A percentile compares a stretch with the other conserved stretches of the same genome.
phyloP scores from a whole-genome alignment of 177 flowering plant genomes.

The Vitis hybrid region DNA sequence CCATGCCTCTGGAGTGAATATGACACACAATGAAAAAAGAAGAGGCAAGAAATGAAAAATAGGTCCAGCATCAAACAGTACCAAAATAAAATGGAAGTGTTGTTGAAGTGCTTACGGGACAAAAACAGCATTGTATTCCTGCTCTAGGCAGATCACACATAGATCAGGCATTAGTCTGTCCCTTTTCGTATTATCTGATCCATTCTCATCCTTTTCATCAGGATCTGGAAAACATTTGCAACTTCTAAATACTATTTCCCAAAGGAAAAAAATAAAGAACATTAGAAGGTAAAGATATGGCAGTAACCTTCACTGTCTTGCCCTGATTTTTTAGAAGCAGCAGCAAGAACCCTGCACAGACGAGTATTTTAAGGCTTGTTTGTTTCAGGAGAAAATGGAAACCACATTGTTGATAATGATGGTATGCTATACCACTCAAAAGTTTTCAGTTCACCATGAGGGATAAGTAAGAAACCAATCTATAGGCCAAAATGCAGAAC shows the following conservation, averaged over 20 bases:
- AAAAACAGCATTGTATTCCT: slow-evolving; percentile 90
- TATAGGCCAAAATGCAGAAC: too few relatives aligned
- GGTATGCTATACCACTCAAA: neutral
- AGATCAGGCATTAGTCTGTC: slow-evolving; percentile 70
- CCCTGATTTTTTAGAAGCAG: slow-evolving; percentile 76
- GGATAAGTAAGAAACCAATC: too few relatives aligned
- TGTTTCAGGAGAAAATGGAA: neutral
- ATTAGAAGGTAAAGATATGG: neutral
- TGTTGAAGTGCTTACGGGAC: slow-evolving; percentile 66
- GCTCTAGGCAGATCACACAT: slow-evolving; percentile 96
- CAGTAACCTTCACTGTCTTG: slow-evolving; percentile 65
- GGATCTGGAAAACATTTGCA: slow-evolving; percentile 28
- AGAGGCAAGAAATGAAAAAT: neutral
- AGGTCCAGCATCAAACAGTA: neutral
- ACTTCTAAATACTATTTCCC: neutral
- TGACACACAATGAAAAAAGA: neutral
- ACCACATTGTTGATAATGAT: neutral
- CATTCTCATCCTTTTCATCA: slow-evolving; percentile 50
- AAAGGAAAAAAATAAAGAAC: neutral
- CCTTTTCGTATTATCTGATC: slow-evolving; percentile 45
- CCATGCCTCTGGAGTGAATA: neutral
- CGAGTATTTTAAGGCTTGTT: neutral
- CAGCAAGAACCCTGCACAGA: slow-evolving; percentile 79
- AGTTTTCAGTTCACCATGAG: too few relatives aligned
- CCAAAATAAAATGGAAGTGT: slow-evolving; percentile 3